Percentiles rank a stretch among this genome's conserved stretches.
Conservation (phyloP, 2,329 filamentous ascomycete genomes). For the Aspergillus quadrilineatus region DNA sequence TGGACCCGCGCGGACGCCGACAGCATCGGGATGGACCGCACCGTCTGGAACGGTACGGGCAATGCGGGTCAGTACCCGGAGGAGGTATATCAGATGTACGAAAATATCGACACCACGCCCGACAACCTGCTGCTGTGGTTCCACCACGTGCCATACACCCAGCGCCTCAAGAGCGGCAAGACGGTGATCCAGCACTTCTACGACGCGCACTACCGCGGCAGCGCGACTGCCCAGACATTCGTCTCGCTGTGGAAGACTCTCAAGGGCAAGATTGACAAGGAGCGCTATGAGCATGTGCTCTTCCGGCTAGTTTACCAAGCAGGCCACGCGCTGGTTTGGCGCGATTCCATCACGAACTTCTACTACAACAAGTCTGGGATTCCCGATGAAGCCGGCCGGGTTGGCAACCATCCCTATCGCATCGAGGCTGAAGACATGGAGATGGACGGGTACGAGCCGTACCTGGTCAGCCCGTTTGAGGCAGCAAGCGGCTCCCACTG, state of each 20-base stretch:
- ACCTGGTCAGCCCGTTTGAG: constrained; percentile 58
- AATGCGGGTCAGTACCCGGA: constrained; percentile 65
- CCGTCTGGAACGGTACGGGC: constrained; percentile 65
- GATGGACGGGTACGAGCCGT: constrained; percentile 57
- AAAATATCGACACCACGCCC: constrained; percentile 62
- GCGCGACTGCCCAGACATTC: constrained; percentile 62
- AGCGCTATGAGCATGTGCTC: constrained; percentile 59
- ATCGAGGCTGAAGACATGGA: constrained; percentile 68
- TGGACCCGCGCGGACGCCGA: constrained; percentile 65
- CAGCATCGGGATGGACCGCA: constrained; percentile 70
- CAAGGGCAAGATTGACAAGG: constrained; percentile 56
- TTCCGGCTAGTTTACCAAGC: constrained; percentile 65
- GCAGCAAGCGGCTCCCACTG: constrained; percentile 57
- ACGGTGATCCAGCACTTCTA: constrained; percentile 69
- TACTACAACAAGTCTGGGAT: constrained; percentile 63
- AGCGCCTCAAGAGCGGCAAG: constrained; percentile 60
- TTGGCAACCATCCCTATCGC: constrained; percentile 63
- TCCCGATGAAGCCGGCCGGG: constrained; percentile 55
- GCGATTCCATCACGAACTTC: constrained; percentile 65
- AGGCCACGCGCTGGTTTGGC: constrained; percentile 69
- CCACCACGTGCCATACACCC: constrained; percentile 69
- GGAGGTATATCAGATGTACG: constrained; percentile 59
- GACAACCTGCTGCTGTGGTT: constrained; percentile 72
- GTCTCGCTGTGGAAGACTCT: constrained; percentile 54
- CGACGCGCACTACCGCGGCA: constrained; percentile 61